phyloP scores from a whole-genome alignment of 1,139 yeast genomes.

The Candida sp. region DNA sequence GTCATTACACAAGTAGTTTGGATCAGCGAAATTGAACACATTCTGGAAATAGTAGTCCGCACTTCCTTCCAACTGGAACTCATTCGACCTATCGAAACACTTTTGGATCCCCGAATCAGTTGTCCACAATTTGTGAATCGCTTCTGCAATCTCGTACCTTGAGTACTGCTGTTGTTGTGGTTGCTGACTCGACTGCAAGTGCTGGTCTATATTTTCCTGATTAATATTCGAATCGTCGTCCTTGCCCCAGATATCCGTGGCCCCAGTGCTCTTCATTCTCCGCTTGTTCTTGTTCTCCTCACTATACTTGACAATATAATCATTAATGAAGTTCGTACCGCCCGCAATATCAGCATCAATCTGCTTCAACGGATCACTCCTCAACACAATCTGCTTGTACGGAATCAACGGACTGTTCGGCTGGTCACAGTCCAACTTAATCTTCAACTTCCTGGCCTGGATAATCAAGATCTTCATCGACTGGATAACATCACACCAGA shows the following conservation, averaged over 20 bases:
- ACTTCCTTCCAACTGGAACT: conserved; percentile 83
- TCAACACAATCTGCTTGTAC: conserved; percentile 53
- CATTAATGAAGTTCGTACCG: conserved; percentile 64
- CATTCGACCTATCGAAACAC: conserved; percentile 68
- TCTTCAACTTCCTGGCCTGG: conserved; percentile 68
- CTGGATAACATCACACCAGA: conserved; percentile 93
- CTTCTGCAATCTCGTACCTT: conserved; percentile 60
- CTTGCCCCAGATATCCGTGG: conserved; percentile 42
- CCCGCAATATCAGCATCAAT: conserved; percentile 75
- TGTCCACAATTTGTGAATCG: conserved; percentile 70
- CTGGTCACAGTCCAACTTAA: conserved; percentile 65
- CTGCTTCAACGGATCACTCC: conserved; percentile 62
- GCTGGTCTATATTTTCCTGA: conserved; percentile 18
- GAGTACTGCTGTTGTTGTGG: conserved; percentile 13
- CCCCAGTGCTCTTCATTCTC: conserved; percentile 58
- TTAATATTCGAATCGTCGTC: conserved; percentile 15
- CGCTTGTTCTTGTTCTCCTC: conserved; percentile 56
- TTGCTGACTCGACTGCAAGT: conserved; percentile 10
- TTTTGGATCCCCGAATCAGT: conserved; percentile 67
- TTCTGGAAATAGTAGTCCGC: conserved; percentile 80
- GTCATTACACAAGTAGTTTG: conserved; percentile 72
- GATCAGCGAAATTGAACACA: conserved; percentile 64
- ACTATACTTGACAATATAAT: conserved; percentile 66
- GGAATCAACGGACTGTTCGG: conserved; percentile 45
- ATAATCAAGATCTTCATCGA: conserved; percentile 83